Conservation (phyloP, 2,329 filamentous ascomycete genomes). For the Ophiostoma quercus region DNA sequence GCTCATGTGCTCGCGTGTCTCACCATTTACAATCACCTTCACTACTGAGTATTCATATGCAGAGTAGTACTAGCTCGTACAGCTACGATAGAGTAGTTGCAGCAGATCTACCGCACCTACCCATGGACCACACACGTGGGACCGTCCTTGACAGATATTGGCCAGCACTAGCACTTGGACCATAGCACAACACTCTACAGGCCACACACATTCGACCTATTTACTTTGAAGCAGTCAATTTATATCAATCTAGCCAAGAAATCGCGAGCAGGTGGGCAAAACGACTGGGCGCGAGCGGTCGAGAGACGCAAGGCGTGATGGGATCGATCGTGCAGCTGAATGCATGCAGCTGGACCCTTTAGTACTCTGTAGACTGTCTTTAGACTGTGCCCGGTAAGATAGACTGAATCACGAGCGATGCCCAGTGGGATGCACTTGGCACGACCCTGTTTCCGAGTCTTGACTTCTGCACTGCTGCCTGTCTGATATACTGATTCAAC, state of each 20-base stretch:
- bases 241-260: not conserved
- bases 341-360: not conserved
- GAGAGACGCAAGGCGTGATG: not conserved
- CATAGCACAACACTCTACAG: not conserved
- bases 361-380: not conserved
- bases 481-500: not conserved
- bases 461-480: not conserved
- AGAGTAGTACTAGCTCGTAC: not conserved
- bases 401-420: not conserved
- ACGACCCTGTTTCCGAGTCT: conserved; percentile 1
- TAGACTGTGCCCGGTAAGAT: too few species aligned
- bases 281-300: conserved; percentile 25
- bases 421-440: not conserved
- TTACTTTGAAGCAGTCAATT: too few species aligned
- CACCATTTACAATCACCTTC: not conserved
- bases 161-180: conserved; percentile 7
- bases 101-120: not conserved
- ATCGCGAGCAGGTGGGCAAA: conserved; percentile 27
- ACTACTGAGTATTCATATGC: too few species aligned
- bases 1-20: conserved; percentile 12
- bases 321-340: not conserved
- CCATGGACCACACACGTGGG: conserved; percentile 25
- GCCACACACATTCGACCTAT: not conserved
- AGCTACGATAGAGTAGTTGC: not conserved
- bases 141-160: conserved; percentile 24